Base-by-base conservation (phyloP, 345 rosid genomes). In the Luvunga scandens region DNA sequence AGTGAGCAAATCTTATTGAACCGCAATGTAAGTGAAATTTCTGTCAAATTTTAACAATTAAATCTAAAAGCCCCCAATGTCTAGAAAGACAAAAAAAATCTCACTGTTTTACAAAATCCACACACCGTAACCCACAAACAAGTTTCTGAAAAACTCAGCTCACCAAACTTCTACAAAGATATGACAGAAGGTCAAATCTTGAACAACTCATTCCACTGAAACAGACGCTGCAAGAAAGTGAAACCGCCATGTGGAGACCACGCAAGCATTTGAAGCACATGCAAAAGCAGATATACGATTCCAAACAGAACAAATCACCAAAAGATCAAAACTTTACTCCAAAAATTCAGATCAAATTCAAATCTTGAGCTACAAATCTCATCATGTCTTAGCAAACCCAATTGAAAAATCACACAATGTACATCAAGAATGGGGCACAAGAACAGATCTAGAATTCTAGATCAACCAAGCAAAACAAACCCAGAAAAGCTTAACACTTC, bases 381-480 rank as follows among this genome's bases (percentile, higher is more conserved):
- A 61, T 3, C 42, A 6, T 21, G 39, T 21, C 27, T 62, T 34
- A 27, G 77, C 63, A 68, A 77, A 78, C 30, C 64, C 76, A 70
- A 79, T 50, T 53, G 25, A 72, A 70, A 60, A 75, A 45, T 64
- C 71, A 63, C 79, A 80, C 76, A 83, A 66, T 75, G 81, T 39
- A 64, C 76, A 74, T 39, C 66, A 70, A 71, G 45, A 74, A 38
- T 27, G 68, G 68, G 18, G 50, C 64, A 69, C 57, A 24, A 59
- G 28, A 79, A 59, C 85, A 86, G 89, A 88, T 86, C 89, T 72
- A 80, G 83, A 86, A 88, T 84, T 83, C 89, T 69, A 78, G 83
- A 83, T 55, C 79, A 80, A 77, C 79, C 67, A 25, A 56, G 68
- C 19, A 57, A 21, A 73, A n/a, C 36, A 62, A 79, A 38, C 59